These are phyloP conservation scores for Globisporangium takayamanum DNA, from an alignment of 352 stramenopile species.

Conservation along the genomic window DNA sequence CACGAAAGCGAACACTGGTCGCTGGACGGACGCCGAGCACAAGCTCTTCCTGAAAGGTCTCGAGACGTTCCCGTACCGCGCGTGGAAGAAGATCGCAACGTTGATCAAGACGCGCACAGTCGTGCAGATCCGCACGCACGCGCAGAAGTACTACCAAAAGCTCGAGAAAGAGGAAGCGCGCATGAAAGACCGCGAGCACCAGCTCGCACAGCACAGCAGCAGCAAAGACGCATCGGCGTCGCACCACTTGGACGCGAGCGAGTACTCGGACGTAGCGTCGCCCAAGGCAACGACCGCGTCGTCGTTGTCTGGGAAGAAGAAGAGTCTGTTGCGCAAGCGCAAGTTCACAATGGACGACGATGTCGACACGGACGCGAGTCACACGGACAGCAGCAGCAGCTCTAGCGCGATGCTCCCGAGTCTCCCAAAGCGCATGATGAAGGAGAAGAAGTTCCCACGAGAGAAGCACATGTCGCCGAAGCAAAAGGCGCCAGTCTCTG, in stretches of 20 bases:
- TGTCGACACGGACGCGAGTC: slow-evolving; percentile 8
- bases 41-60: slow-evolving; percentile 86
- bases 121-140: slow-evolving; percentile 85
- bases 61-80: slow-evolving; percentile 79
- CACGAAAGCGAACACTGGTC: slow-evolving; percentile 71
- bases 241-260: slow-evolving; percentile 11
- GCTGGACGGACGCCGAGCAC: slow-evolving; percentile 84
- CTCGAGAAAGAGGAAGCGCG: slow-evolving; percentile 82
- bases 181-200: slow-evolving; percentile 60
- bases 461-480: slow-evolving; percentile 73
- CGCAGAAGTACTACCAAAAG: slow-evolving; percentile 89
- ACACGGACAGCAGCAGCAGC: slow-evolving; percentile 16
- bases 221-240: neutral
- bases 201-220: slow-evolving; percentile 16
- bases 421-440: slow-evolving; percentile 60
- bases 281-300: slow-evolving; percentile 3
- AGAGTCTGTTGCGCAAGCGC: slow-evolving; percentile 58
- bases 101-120: slow-evolving; percentile 93
- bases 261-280: slow-evolving; percentile 8
- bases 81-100: slow-evolving; percentile 91
- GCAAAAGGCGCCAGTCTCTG: slow-evolving; percentile 44
- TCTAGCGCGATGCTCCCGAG: slow-evolving; percentile 23
- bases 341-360: slow-evolving; percentile 44
- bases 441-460: slow-evolving; percentile 49
- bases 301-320: slow-evolving; percentile 38